Evolutionary conservation across 1,139 yeast species (phyloP).

Genomic region (Sugiyamaella grinbergsii): DNA sequence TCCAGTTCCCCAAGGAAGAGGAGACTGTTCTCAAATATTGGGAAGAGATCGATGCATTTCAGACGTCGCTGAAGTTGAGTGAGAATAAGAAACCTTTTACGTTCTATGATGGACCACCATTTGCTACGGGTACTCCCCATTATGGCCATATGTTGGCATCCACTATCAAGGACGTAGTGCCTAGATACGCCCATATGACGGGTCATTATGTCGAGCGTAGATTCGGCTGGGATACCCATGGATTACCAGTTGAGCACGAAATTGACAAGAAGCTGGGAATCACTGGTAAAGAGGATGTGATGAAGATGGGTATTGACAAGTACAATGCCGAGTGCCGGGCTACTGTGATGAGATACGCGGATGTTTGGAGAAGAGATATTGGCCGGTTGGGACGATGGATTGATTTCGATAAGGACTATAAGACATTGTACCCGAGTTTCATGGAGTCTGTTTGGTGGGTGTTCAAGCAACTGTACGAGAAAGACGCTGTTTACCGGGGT

Average conservation of each 20-base stretch:
- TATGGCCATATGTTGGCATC: constrained; percentile 97
- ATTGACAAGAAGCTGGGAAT: constrained; percentile 96
- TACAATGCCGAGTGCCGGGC: constrained; percentile 93
- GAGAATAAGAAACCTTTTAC: constrained; percentile 86
- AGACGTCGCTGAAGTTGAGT: constrained; percentile 78
- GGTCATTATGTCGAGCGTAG: constrained; percentile 96
- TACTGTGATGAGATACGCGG: constrained; percentile 96
- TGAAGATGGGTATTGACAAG: constrained; percentile 89
- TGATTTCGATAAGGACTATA: constrained; percentile 97
- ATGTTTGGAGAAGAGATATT: constrained; percentile 90
- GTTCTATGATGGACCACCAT: constrained; percentile 98
- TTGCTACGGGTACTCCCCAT: constrained; percentile 99
- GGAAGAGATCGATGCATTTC: constrained; percentile 92
- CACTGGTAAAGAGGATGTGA: constrained; percentile 90
- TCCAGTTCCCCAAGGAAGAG: constrained; percentile 84
- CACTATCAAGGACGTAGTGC: constrained; percentile 94
- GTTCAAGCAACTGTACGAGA: constrained; percentile 81
- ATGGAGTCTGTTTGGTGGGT: constrained; percentile 99
- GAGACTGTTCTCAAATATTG: constrained; percentile 76
- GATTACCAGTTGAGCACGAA: constrained; percentile 97
- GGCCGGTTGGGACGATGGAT: constrained; percentile 98
- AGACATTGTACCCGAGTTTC: constrained; percentile 89
- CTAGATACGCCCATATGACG: constrained; percentile 97
- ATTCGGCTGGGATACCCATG: constrained; percentile 99
- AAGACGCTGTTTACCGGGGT: constrained; percentile 89